Evolutionary conservation across 345 rosid species (phyloP), one percentile per base, ranked within the genome.

Genomic region (Murraya paniculata): DNA sequence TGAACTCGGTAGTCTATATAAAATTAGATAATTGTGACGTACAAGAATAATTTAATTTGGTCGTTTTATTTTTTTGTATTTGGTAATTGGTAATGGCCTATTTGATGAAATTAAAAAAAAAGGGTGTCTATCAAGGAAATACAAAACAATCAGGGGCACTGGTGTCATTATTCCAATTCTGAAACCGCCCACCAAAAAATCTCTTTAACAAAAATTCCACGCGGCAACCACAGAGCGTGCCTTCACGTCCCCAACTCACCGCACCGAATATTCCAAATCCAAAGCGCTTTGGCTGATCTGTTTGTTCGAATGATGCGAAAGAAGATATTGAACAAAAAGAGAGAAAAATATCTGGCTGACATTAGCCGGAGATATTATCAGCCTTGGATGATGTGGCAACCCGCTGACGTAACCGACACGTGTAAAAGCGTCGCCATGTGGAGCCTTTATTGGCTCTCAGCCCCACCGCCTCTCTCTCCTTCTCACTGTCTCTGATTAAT

Each of bases 361-460:
- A 79, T 75, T 72, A 71, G 59, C 76, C 21, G 5, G 56, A 90
- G 91, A 91, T 89, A 88, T 90, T 88, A 82, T 81, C 81, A 16
- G 16, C 10, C 13, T 0, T 0, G 9, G 82, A 27, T 83, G 87
- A 88, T 88, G 88, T 86, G 92, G 82, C 88, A 83, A 0, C 6
- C 31, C 7, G 11, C 9, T 59, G 71, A 70, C 57, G 39, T 6
- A 2, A 57, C 16, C 21, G 82, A 77, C 91, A 87, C 89, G 85
- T 90, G 89, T 83, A 81, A 92, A 91, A 90, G 91, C 77, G 91
- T 75, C 73, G 88, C 91, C 88, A 89, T 82, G 86, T 89, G 91
- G 90, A 82, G 80, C 79, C 74, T 79, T 82, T 69, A 74, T 77
- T 81, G 77, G 77, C 73, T 65, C 71, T 14, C 36, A 68, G 61